Conservation (phyloP, 306 rosid species). For the Prunus davidiana region DNA sequence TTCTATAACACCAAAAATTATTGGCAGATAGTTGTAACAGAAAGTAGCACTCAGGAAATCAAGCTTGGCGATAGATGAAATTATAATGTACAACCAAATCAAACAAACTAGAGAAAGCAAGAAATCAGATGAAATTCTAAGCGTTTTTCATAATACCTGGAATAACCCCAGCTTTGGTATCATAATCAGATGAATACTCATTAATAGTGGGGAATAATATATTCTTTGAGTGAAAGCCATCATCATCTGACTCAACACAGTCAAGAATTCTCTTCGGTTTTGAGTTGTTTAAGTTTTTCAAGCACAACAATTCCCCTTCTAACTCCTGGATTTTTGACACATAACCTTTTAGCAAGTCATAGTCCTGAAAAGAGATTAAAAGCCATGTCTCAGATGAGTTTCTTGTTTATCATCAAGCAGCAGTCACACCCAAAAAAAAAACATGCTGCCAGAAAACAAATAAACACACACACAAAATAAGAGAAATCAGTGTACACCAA, state of each 20-base stretch:
- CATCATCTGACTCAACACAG: slow-evolving; percentile 61
- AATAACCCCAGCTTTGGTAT: slow-evolving; percentile 52
- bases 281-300: slow-evolving; percentile 38
- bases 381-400: slow-evolving; percentile 6
- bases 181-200: slow-evolving; percentile 64
- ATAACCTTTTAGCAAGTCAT: slow-evolving; percentile 64
- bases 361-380: slow-evolving; percentile 50
- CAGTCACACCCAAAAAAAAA: background rate
- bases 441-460: background rate
- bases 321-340: slow-evolving; percentile 77
- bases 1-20: background rate
- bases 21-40: background rate
- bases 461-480: background rate
- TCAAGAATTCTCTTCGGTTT: slow-evolving; percentile 46
- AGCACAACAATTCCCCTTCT: slow-evolving; percentile 57
- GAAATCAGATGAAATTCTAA: background rate
- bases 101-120: background rate
- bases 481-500: slow-evolving; percentile 15
- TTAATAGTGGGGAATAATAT: slow-evolving; percentile 48
- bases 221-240: slow-evolving; percentile 48
- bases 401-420: background rate
- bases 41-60: background rate
- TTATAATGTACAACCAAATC: background rate
- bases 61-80: background rate
- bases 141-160: slow-evolving; percentile 45